These are phyloP conservation scores for Rhodomyrtus psidioides DNA, from an alignment of 441 rosid genomes.

Conservation along the genomic window DNA sequence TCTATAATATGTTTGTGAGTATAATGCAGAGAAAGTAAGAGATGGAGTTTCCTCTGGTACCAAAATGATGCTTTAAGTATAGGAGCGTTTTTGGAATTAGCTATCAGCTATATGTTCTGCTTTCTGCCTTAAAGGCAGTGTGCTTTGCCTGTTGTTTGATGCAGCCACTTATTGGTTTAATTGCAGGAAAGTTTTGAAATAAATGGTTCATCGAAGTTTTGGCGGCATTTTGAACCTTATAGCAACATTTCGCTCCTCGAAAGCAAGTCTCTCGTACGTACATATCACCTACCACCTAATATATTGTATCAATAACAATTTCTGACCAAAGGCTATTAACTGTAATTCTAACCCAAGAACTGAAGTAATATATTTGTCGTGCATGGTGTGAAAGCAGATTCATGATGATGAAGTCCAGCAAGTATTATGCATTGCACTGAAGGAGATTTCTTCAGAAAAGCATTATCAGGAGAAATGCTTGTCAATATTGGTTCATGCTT, in stretches of 20 bases:
- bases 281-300: not conserved
- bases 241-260: slow-evolving; percentile 9
- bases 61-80: not conserved
- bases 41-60: not conserved
- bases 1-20: not conserved
- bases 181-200: slow-evolving; percentile 61
- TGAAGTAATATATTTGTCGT: not conserved
- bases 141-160: not conserved
- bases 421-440: slow-evolving; percentile 58
- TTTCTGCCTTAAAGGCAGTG: not conserved
- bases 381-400: slow-evolving; percentile 14
- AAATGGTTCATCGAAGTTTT: slow-evolving; percentile 49
- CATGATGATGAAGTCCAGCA: slow-evolving; percentile 50
- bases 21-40: not conserved
- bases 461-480: slow-evolving; percentile 69
- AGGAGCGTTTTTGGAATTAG: not conserved
- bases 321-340: not conserved
- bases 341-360: not conserved
- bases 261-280: slow-evolving; percentile 28
- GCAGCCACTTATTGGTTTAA: not conserved
- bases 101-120: not conserved
- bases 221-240: slow-evolving; percentile 68
- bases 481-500: slow-evolving; percentile 46
- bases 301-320: not conserved
- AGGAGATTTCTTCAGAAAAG: slow-evolving; percentile 49